phyloP scores from a whole-genome alignment of 169 alveolate genomes.

The Amoebophrya sp. region DNA sequence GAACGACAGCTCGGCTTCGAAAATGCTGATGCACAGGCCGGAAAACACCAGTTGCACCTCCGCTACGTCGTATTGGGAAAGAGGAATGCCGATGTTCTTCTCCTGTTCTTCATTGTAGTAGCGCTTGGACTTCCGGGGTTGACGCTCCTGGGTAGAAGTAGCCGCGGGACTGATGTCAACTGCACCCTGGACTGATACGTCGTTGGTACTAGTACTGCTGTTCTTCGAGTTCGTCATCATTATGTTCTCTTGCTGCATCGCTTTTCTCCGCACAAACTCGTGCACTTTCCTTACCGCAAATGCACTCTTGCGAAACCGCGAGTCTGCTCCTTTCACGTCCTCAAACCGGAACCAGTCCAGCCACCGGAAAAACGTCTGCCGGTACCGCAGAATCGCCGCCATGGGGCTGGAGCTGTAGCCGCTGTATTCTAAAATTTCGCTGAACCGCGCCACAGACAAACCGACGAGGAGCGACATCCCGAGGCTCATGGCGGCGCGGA shows the following conservation, averaged over 20 bases:
- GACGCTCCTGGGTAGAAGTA: too few species aligned
- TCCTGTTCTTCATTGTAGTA: too few species aligned
- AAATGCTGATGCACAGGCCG: background rate
- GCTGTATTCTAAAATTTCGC: background rate
- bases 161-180: too few species aligned
- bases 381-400: background rate
- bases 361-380: slow-evolving; percentile 15
- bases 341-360: background rate
- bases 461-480: background rate
- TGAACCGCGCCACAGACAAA: background rate
- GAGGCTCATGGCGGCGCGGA: background rate
- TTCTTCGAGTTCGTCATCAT: too few species aligned
- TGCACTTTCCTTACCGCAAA: background rate
- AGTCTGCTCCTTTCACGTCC: background rate
- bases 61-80: background rate
- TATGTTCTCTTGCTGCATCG: too few species aligned
- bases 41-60: slow-evolving; percentile 10
- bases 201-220: too few species aligned
- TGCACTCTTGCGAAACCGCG: background rate
- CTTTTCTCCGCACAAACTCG: background rate
- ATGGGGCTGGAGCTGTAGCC: background rate
- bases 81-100: background rate
- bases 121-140: too few species aligned
- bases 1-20: background rate
- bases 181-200: too few species aligned